These are phyloP conservation scores for Tylopilus intermedius DNA, from an alignment of 768 basidiomycete species.

Conservation along the genomic window DNA sequence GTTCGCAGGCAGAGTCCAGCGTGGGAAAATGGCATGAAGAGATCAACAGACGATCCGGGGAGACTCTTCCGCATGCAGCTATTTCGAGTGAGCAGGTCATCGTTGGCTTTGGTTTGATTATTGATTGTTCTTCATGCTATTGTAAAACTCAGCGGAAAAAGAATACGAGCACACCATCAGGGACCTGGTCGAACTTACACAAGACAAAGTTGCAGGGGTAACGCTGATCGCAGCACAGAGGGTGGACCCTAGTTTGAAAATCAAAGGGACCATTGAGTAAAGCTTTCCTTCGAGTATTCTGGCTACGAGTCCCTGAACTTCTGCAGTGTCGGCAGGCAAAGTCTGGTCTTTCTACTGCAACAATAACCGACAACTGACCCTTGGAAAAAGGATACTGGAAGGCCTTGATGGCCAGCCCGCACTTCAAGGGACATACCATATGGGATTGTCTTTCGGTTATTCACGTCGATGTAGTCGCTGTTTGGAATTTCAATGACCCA, in stretches of 20 bases:
- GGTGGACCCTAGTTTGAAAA: background rate
- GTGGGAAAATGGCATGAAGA: background rate
- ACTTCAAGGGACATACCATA: background rate
- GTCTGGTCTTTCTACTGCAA: background rate
- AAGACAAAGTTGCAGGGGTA: background rate
- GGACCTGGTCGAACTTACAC: background rate
- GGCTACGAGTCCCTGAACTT: background rate
- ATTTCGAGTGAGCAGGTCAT: background rate
- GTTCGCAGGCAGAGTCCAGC: background rate
- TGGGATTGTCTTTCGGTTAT: background rate
- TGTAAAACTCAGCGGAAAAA: background rate
- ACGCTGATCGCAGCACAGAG: background rate
- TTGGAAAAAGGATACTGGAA: background rate
- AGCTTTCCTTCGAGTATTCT: background rate
- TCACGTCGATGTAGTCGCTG: background rate
- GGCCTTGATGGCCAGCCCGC: background rate
- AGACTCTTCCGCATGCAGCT: background rate
- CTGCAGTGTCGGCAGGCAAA: background rate
- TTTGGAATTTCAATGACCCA: conserved; percentile 2
- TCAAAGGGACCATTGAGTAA: background rate
- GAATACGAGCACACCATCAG: background rate
- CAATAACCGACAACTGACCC: background rate
- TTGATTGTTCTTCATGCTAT: background rate
- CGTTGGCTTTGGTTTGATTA: background rate
- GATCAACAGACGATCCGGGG: background rate